phyloP scores from a whole-genome alignment of 768 basidiomycete species.

The Naganishia kalamii region DNA sequence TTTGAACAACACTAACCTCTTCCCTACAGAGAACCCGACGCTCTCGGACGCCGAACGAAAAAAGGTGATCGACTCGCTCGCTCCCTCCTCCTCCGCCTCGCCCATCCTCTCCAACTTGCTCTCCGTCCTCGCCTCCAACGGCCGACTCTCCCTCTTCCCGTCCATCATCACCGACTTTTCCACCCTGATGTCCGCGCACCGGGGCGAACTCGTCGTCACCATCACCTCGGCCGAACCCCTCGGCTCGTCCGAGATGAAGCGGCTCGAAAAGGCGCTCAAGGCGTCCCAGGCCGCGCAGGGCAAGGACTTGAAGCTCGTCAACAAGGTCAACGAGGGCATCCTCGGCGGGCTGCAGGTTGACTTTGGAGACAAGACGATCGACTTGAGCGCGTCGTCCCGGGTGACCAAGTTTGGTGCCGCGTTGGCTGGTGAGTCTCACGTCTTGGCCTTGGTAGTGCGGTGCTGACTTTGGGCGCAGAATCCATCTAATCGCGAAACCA shows the following conservation, averaged over 20 bases:
- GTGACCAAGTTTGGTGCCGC: slow-evolving; percentile 90
- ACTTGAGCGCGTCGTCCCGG: slow-evolving; percentile 85
- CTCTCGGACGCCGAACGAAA: slow-evolving; percentile 71
- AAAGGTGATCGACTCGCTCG: slow-evolving; percentile 62
- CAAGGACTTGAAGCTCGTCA: slow-evolving; percentile 79
- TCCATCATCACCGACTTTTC: slow-evolving; percentile 88
- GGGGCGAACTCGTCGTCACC: slow-evolving; percentile 84
- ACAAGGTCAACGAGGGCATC: slow-evolving; percentile 91
- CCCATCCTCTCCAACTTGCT: slow-evolving; percentile 84
- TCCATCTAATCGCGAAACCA: slow-evolving; percentile 10
- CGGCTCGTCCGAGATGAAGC: slow-evolving; percentile 60
- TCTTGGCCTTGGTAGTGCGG: background rate
- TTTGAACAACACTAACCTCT: too few species aligned
- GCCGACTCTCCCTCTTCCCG: slow-evolving; percentile 72
- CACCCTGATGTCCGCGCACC: slow-evolving; percentile 77
- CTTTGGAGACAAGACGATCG: slow-evolving; percentile 97
- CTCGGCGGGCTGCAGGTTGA: slow-evolving; percentile 90
- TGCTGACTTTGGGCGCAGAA: background rate
- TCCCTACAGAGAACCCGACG: slow-evolving; percentile 66
- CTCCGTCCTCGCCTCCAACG: slow-evolving; percentile 82
- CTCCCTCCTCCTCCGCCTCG: slow-evolving; percentile 52
- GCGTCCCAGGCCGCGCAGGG: slow-evolving; percentile 78
- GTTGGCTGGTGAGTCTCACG: slow-evolving; percentile 63
- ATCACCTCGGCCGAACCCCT: slow-evolving; percentile 83
- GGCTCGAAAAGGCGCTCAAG: slow-evolving; percentile 80